Percentiles rank a stretch among this genome's conserved stretches.
phyloP scores from a whole-genome alignment of 2,329 filamentous ascomycete species.

The Bipolaris gigantea region DNA sequence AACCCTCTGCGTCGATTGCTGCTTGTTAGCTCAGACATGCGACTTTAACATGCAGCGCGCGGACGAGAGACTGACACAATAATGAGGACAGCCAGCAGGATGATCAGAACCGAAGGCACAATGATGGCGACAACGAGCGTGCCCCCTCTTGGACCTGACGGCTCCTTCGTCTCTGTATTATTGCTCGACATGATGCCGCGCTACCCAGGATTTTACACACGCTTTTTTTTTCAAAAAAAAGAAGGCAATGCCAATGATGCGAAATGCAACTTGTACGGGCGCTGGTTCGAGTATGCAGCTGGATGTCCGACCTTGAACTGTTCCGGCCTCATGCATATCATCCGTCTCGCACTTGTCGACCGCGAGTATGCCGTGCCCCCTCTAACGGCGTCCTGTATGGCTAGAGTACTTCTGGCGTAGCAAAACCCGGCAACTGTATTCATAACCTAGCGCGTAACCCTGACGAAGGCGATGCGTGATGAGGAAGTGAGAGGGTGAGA shows the following conservation, averaged over 20 bases:
- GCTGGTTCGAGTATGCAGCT: slow-evolving; percentile 5
- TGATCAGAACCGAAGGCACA: slow-evolving; percentile 36
- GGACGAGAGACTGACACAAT: slow-evolving; percentile 27
- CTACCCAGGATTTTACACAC: neutral
- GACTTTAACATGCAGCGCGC: neutral
- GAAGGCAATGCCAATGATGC: neutral
- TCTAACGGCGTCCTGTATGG: neutral
- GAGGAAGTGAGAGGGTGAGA: neutral
- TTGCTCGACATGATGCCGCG: slow-evolving; percentile 19
- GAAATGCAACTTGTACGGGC: neutral
- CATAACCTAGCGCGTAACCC: slow-evolving; percentile 6
- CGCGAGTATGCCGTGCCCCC: slow-evolving; percentile 7
- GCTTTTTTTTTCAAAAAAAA: neutral
- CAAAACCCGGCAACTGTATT: slow-evolving; percentile 7
- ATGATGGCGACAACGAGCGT: slow-evolving; percentile 36
- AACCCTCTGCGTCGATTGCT: slow-evolving; percentile 28
- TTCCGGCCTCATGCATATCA: slow-evolving; percentile 19
- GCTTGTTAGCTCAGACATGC: slow-evolving; percentile 8
- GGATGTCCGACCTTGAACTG: slow-evolving; percentile 9
- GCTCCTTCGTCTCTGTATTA: slow-evolving; percentile 9
- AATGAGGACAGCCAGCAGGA: slow-evolving; percentile 36
- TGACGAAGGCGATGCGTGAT: slow-evolving; percentile 4
- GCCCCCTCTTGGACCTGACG: slow-evolving; percentile 9
- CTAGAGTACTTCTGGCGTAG: neutral
- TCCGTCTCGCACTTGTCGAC: slow-evolving; percentile 13